Evolutionary conservation across 2,329 filamentous ascomycete genomes (phyloP), one percentile per base, ranked within the genome.

Genomic region (Fusarium pseudonygamai): DNA sequence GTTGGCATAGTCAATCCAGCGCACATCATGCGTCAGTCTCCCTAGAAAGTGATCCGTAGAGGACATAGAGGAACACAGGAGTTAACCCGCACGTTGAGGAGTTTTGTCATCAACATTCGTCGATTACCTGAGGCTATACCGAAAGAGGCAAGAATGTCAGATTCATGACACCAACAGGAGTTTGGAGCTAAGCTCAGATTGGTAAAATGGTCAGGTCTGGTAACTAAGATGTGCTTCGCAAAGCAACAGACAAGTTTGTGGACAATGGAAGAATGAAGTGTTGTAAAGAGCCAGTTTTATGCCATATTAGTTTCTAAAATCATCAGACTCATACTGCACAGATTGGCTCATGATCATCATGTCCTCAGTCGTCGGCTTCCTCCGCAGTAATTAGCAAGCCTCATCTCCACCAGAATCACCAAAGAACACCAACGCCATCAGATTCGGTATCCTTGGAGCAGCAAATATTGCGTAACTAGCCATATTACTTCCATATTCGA

Each of bases 251-350:
- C 13, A 26, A 16, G 24, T 13, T 15, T 16, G 7, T 22, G n/a
- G 3, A 5, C 20, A 1, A 39, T 40, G 16, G 37, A 26, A 6
- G 14, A 4, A 24, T 22, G 5, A 5, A n/a, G 7, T 3, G 4
- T 22, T 13, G 11, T 36, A 37, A 55, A 36, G 9, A 28, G 16
- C 5, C 0, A 1, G 4, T 32, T 5, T 24, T 5, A 14, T 5
- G 0, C 7, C 11, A 18, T 49, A 1, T 9, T 5, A 1, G 5
- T 2, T 32, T 18, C 1, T 5, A 9, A 0, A 1, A 9, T 30
- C 7, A 16, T 30, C 22, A 24, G 2, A 2, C 4, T 3, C 7
- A 10, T 18, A 3, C 15, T 32, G 15, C 4, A 24, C 1, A 32
- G 7, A 2, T 49, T n/a, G 2, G 18, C 28, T 50, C 7, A 12